phyloP scores from a whole-genome alignment of 208 protist species.

The Crithidia sp. region DNA sequence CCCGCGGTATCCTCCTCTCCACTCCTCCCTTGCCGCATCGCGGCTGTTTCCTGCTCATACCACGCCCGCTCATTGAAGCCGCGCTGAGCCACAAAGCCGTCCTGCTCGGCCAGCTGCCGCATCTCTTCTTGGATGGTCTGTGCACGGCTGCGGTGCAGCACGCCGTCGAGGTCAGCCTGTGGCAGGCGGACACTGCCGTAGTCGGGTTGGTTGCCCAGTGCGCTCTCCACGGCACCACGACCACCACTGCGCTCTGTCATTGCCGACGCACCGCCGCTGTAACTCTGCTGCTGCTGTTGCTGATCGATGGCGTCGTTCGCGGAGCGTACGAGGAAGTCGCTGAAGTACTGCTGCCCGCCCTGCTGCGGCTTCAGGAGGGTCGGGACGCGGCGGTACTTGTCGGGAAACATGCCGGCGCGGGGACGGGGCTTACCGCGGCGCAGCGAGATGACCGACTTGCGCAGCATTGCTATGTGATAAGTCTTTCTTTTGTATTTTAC shows the following conservation, averaged over 20 bases:
- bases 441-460: slow-evolving; percentile 40
- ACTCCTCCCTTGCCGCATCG: not conserved
- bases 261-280: slow-evolving; percentile 4
- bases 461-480: slow-evolving; percentile 20
- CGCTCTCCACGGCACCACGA: not conserved
- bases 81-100: slow-evolving; percentile 68
- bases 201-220: not conserved
- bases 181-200: slow-evolving; percentile 37
- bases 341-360: slow-evolving; percentile 88
- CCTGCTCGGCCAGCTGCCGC: slow-evolving; percentile 50
- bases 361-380: slow-evolving; percentile 81
- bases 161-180: slow-evolving; percentile 61
- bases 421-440: slow-evolving; percentile 87
- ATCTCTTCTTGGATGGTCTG: slow-evolving; percentile 63
- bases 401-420: slow-evolving; percentile 79
- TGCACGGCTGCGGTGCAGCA: slow-evolving; percentile 44
- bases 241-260: not conserved
- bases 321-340: slow-evolving; percentile 72
- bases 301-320: slow-evolving; percentile 59
- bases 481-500: not conserved
- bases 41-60: slow-evolving; percentile 66
- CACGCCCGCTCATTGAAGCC: slow-evolving; percentile 82
- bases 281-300: not conserved
- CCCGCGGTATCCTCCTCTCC: not conserved
- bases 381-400: slow-evolving; percentile 87